Evolutionary conservation across 2,329 filamentous ascomycete genomes (phyloP), one percentile per base, ranked within the genome.

Genomic region (Rutstroemia sp.): DNA sequence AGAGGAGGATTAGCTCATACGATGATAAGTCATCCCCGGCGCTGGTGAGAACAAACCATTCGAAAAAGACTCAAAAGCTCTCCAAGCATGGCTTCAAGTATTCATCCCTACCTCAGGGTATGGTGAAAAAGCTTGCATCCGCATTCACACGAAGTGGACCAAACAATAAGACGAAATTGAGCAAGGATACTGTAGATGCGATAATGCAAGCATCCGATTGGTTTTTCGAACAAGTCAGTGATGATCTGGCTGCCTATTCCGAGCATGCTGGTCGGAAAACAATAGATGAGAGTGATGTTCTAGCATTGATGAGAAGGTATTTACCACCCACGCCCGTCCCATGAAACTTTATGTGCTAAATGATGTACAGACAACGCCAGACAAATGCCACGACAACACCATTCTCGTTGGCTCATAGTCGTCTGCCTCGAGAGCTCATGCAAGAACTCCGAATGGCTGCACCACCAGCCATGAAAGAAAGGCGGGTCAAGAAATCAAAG

Each of bases 211-310:
- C 90, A 0, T 88, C 88, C 2, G 89, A 95, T 60, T 94, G 89
- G 87, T 96, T 91, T 71, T 95, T 96, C 69, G 89, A 95, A 72
- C 91, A 96, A 70, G 75, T 88, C 2, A 84, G 88, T 48, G 87
- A 91, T 58, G 90, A 95, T 67, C 73, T 96, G 54, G 81, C 82
- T 12, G 86, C 84, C 2, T 96, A 92, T 70, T 87, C 91, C 17
- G 78, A 83, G 59, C 91, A 96, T 70, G 90, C 87, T 5, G 86
- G 87, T 34, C 82, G 91, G 34, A 94, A 88, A 71, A 90, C 84
- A 2, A 90, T 96, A 63, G 88, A 95, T 65, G 89, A 94, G 70
- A 87, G 81, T 63, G 91, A 96, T 69, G 83, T 95, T 65, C 75
- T 89, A 55, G 84, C 88, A 58, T 73, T 96, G 63, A 89, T 96